Evolutionary conservation across 257 asterid genomes (phyloP).

Genomic region (Salvia hispanica): DNA sequence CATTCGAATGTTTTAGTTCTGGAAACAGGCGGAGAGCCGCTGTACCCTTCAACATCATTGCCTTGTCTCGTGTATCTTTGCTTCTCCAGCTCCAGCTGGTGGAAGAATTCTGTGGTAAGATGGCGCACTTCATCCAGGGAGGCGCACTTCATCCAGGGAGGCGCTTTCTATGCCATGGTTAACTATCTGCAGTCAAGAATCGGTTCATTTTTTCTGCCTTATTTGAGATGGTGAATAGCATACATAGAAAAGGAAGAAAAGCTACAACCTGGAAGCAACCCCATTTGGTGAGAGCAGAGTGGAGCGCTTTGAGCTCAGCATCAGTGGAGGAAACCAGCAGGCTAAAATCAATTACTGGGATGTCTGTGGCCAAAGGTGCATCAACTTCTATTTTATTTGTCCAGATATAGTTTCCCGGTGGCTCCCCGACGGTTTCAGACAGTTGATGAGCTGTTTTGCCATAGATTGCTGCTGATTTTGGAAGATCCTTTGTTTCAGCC

Average conservation of each 20-base stretch:
- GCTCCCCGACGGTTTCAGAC: slow-evolving; percentile 39
- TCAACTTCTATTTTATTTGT: slow-evolving; percentile 26
- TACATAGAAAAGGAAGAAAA: too few species aligned
- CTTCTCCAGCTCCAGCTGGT: slow-evolving; percentile 54
- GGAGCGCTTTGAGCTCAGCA: slow-evolving; percentile 46
- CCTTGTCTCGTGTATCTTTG: slow-evolving; percentile 35
- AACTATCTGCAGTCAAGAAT: slow-evolving; percentile 39
- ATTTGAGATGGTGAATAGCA: too few species aligned
- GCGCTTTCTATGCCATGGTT: slow-evolving; percentile 59
- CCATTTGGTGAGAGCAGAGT: slow-evolving; percentile 51
- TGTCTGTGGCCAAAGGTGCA: slow-evolving; percentile 34
- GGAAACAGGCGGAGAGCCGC: too few species aligned
- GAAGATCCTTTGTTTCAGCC: slow-evolving; percentile 23
- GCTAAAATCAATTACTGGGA: slow-evolving; percentile 48
- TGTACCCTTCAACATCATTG: slow-evolving; percentile 49
- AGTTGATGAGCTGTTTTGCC: slow-evolving; percentile 46
- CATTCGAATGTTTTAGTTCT: too few species aligned
- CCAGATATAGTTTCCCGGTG: slow-evolving; percentile 45
- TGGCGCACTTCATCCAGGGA: slow-evolving; percentile 8
- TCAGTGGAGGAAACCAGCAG: slow-evolving; percentile 22
- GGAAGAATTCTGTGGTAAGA: slow-evolving; percentile 39
- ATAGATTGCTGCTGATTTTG: slow-evolving; percentile 15
- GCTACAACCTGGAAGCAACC: slow-evolving; percentile 65
- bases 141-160: too few species aligned
- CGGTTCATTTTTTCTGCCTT: neutral